phyloP scores from a whole-genome alignment of 169 alveolate species.

The Pseudocohnilembus persalinus region DNA sequence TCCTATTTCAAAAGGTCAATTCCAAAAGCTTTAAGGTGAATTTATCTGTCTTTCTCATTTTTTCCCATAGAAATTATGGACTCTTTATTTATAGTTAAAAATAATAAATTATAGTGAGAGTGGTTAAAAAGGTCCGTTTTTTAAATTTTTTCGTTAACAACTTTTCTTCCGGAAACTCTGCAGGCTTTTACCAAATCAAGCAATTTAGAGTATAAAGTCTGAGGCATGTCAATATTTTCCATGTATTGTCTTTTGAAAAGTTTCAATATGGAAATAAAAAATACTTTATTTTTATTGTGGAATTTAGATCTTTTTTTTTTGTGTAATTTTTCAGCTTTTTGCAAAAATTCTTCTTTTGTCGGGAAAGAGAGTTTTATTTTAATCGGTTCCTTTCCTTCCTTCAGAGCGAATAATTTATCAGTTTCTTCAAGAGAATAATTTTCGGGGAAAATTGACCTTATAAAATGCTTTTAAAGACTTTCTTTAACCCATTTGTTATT shows the following conservation, averaged over 20 bases:
- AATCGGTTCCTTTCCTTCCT: not conserved
- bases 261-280: constrained; percentile 2
- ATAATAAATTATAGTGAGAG: constrained; percentile 21
- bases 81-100: constrained; percentile 2
- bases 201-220: not conserved
- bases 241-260: not conserved
- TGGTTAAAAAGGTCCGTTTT: constrained; percentile 24
- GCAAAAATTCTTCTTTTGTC: not conserved
- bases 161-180: constrained; percentile 15
- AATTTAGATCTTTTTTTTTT: constrained; percentile 12
- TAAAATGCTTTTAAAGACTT: not conserved
- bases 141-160: not conserved
- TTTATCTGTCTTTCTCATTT: constrained; percentile 4
- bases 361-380: not conserved
- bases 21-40: constrained; percentile 9
- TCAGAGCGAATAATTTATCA: not conserved
- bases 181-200: not conserved
- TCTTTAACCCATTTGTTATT: not conserved
- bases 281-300: constrained; percentile 7
- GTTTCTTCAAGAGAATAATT: not conserved
- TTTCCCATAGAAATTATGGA: not conserved
- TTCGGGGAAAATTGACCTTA: not conserved
- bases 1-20: not conserved
- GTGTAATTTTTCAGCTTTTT: constrained; percentile 3
- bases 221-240: not conserved